Evolutionary conservation across 495 filamentous ascomycete genomes (phyloP), one percentile per base, ranked within the genome.

Genomic region (Talaromyces liani): DNA sequence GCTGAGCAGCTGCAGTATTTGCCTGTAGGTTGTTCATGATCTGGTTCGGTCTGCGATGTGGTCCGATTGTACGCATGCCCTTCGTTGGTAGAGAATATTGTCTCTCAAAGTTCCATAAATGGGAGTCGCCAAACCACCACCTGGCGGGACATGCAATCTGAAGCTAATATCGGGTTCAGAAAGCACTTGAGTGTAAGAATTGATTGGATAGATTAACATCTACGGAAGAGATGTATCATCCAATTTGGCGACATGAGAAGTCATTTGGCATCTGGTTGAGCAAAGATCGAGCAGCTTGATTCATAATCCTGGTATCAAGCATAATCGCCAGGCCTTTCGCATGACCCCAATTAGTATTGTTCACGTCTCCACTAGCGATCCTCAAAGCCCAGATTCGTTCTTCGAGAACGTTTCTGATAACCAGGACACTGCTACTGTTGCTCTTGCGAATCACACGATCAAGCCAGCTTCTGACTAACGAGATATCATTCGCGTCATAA

Each of bases 341-440:
- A 9, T 60, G 20, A 41, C 12, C 8, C 0, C n/a, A 5, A 27
- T 5, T 9, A 45, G 58, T 2, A 18, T 5, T 25, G 20, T 0
- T n/a, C 34, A 20, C 16, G 16, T 24, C 25, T n/a, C 6, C 20
- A 36, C 8, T 25, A 24, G 9, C 16, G 9, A n/a, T 6, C 6
- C 16, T 60, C 5, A 3, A 14, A 55, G 9, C 29, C 58, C 58
- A 60, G 12, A 60, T 60, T 12, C 18, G 34, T 25, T 47, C 22
- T 29, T 60, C 58, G 14, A 60, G 39, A 6, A 60, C 58, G 9
- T 49, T 41, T 27, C 39, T 60, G 8, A 60, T 60, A n/a, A 47
- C 24, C 33, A 60, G 2, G n/a, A 47, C 39, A 8, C 58, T 45
- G 39, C 58, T 47, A 36, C 36, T 60, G 16, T 41, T 47, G 39